Percentiles rank a stretch among this genome's conserved stretches.
phyloP scores from a whole-genome alignment of 306 rosid genomes.

The Crotalaria pallida region DNA sequence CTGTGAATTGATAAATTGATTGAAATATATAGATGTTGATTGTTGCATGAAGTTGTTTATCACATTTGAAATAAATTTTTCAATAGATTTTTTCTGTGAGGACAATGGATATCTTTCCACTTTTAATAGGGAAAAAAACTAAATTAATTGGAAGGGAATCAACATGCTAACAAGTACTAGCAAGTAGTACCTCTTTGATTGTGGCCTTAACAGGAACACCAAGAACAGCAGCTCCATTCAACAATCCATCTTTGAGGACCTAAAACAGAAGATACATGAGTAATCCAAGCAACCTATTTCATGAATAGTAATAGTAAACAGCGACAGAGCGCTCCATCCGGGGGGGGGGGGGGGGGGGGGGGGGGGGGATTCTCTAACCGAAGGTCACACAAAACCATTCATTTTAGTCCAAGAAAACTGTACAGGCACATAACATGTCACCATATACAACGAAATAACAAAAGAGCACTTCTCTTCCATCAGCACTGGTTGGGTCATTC shows the following conservation, averaged over 20 bases:
- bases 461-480: not conserved
- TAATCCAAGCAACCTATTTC: constrained; percentile 15
- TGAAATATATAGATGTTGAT: not conserved
- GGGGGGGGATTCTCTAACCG: not conserved
- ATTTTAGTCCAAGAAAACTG: constrained; percentile 3
- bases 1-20: not conserved
- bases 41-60: not conserved
- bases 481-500: constrained; percentile 6
- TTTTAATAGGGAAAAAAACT: not conserved
- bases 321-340: not conserved
- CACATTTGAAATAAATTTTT: not conserved
- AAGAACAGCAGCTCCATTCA: constrained; percentile 88
- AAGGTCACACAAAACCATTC: not conserved
- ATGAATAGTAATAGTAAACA: not conserved
- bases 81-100: not conserved
- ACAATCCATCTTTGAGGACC: constrained; percentile 84
- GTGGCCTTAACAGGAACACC: constrained; percentile 97
- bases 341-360: not conserved
- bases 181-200: constrained; percentile 88
- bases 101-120: not conserved
- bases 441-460: constrained; percentile 10
- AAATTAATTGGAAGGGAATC: not conserved
- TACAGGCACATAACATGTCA: not conserved
- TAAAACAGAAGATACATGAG: constrained; percentile 28
- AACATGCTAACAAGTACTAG: constrained; percentile 1